These are phyloP conservation scores for Geotrichum phurueaensis DNA, from an alignment of 1,139 yeast genomes.

Conservation along the genomic window DNA sequence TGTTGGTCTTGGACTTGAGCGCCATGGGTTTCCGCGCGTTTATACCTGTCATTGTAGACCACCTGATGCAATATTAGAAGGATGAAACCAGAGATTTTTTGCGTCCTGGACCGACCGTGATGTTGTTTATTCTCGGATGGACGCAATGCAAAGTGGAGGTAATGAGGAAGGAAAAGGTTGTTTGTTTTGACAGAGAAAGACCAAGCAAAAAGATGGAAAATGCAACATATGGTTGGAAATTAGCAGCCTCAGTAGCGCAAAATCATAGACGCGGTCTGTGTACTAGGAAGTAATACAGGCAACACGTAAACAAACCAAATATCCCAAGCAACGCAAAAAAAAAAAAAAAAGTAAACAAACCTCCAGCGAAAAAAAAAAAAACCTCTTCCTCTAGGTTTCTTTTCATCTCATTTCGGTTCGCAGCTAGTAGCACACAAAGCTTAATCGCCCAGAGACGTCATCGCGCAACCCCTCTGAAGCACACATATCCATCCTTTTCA, in stretches of 20 bases:
- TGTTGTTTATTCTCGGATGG: too few species aligned
- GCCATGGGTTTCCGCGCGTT: background rate
- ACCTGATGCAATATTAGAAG: background rate
- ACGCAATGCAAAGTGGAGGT: too few species aligned
- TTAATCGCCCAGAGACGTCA: background rate
- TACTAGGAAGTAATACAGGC: background rate
- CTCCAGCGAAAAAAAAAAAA: background rate
- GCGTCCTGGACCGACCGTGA: background rate
- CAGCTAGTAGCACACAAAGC: background rate
- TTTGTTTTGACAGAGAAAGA: background rate
- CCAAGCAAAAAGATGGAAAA: too few species aligned
- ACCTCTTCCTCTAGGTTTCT: background rate
- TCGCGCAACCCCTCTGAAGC: background rate
- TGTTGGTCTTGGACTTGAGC: background rate
- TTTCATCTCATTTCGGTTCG: background rate
- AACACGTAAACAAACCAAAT: background rate
- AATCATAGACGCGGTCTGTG: background rate
- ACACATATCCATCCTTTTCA: background rate
- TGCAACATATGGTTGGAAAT: background rate
- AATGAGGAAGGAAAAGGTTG: background rate
- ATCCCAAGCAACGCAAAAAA: background rate
- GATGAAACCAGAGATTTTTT: background rate
- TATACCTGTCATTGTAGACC: background rate
- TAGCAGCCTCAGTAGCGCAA: too few species aligned
- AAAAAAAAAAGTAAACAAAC: background rate